Evolutionary conservation across 169 alveolate species (phyloP).

Genomic region (Plasmodium falciparum): DNA sequence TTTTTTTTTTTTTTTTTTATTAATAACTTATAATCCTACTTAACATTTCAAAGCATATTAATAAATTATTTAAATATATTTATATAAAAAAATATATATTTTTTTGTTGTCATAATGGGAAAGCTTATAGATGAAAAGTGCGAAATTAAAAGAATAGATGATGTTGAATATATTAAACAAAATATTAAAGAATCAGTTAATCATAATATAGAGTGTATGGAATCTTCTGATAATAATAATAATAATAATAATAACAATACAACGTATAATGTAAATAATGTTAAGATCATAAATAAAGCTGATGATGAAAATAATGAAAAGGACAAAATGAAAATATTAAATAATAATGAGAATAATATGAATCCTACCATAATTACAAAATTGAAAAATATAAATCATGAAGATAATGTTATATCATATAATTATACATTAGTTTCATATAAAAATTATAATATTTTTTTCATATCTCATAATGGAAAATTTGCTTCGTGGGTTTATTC

Average conservation of each 20-base stretch:
- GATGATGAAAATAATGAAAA: background rate
- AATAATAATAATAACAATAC: too few relatives aligned
- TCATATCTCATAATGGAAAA: slow-evolving; percentile 68
- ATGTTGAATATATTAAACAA: too few relatives aligned
- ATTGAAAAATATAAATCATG: slow-evolving; percentile 26
- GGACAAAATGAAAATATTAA: background rate
- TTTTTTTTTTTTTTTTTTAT: too few relatives aligned
- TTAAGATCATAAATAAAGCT: too few relatives aligned
- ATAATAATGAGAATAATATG: background rate
- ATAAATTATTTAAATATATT: too few relatives aligned
- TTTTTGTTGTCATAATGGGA: too few relatives aligned
- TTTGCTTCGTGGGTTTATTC: slow-evolving; percentile 74
- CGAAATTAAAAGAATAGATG: too few relatives aligned
- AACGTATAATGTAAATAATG: too few relatives aligned
- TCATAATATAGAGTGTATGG: background rate
- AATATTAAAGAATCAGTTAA: background rate
- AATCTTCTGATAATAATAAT: background rate
- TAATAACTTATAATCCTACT: too few relatives aligned
- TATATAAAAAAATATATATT: background rate
- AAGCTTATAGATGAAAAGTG: too few relatives aligned
- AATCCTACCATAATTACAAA: slow-evolving; percentile 45
- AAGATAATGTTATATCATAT: slow-evolving; percentile 28
- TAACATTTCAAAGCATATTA: too few relatives aligned
- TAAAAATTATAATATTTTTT: slow-evolving; percentile 67
- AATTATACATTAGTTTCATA: slow-evolving; percentile 44